phyloP scores from a whole-genome alignment of 2,329 filamentous ascomycete genomes.

The Fusarium tuaranense region DNA sequence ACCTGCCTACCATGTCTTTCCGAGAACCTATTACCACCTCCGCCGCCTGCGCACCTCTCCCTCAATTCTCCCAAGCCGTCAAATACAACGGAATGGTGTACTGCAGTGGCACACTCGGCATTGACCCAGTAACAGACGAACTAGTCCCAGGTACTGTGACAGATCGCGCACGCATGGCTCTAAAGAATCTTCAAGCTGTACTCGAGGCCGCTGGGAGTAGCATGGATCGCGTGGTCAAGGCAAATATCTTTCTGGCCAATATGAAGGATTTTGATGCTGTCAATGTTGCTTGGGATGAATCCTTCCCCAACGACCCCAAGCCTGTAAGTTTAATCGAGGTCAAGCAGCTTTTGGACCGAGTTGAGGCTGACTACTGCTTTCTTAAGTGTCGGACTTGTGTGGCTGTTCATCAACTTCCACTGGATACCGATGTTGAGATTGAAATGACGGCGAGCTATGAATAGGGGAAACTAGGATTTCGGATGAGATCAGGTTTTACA shows the following conservation, averaged over 20 bases:
- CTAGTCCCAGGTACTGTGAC: neutral
- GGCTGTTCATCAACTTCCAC: slow-evolving; percentile 7
- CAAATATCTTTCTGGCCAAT: slow-evolving; percentile 9
- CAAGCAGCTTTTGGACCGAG: neutral
- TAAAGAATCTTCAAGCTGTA: neutral
- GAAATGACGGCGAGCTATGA: slow-evolving; percentile 7
- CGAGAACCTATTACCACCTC: neutral
- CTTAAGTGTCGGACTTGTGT: neutral
- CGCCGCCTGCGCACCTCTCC: slow-evolving; percentile 46
- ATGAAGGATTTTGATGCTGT: slow-evolving; percentile 11
- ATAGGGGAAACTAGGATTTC: neutral
- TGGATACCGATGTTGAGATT: slow-evolving; percentile 17
- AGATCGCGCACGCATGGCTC: neutral
- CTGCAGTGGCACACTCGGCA: slow-evolving; percentile 72
- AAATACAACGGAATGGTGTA: slow-evolving; percentile 75
- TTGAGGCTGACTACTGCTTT: neutral
- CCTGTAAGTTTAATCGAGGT: neutral
- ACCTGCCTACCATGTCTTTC: neutral
- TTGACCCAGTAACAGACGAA: neutral
- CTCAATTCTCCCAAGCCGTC: slow-evolving; percentile 70
- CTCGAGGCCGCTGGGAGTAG: slow-evolving; percentile 10
- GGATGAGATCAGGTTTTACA: neutral
- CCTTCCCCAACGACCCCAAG: neutral
- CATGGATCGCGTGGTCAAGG: slow-evolving; percentile 1
- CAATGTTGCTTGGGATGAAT: slow-evolving; percentile 15